phyloP scores from a whole-genome alignment of 495 filamentous ascomycete genomes.

The Staphylotrichum tortipilum region DNA sequence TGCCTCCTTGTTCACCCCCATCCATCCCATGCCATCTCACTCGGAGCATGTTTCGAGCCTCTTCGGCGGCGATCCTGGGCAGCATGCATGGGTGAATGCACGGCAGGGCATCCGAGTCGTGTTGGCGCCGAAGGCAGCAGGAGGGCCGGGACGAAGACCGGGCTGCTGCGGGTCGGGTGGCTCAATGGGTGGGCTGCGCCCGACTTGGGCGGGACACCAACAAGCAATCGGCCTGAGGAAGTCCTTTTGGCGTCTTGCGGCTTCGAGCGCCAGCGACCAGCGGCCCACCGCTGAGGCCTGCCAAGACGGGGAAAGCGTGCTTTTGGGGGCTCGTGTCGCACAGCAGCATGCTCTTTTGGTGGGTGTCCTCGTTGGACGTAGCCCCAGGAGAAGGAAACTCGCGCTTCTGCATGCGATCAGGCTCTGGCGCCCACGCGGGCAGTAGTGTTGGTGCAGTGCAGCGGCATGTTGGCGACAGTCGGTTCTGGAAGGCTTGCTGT shows the following conservation, averaged over 20 bases:
- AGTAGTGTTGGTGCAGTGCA: no score
- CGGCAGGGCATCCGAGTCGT: no score
- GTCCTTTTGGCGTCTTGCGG: background rate
- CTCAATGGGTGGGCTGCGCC: no score
- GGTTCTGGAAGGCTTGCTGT: background rate
- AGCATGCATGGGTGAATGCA: no score
- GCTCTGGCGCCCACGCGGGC: background rate
- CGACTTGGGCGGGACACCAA: no score
- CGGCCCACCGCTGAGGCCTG: background rate
- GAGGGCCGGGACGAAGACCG: background rate
- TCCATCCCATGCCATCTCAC: no score
- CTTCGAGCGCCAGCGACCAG: background rate
- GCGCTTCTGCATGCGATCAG: background rate
- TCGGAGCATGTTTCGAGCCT: no score
- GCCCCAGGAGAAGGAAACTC: background rate
- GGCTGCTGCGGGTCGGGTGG: no score
- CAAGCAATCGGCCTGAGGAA: background rate
- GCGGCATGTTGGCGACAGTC: background rate
- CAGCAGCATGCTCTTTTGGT: background rate
- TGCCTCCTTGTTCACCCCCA: no score
- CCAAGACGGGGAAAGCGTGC: background rate
- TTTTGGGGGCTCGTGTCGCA: background rate
- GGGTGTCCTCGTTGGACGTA: no score
- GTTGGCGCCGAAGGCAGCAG: background rate
- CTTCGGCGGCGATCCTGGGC: no score